Evolutionary conservation across 78 protist species (phyloP), one percentile per base, ranked within the genome.

Genomic region (Bodo saltans): DNA sequence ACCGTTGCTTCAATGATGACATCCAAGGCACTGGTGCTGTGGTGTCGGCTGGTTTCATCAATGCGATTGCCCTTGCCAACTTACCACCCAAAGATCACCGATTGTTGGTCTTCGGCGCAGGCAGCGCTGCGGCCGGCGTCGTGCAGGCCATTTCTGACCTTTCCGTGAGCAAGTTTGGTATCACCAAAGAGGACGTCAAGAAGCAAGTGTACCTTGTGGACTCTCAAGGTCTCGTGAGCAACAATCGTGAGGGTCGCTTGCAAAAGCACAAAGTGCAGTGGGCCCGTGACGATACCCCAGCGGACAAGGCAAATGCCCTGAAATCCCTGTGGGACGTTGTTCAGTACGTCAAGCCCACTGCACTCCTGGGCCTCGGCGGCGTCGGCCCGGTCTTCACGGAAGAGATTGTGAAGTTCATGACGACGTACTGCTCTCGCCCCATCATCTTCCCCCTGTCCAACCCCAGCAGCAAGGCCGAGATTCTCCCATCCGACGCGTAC

Each of bases 1-100:
- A 76, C 81, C 79, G 83, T 29, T 93, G 94, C 86, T 97, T 97
- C 96, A 97, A 97, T 79, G 99, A 97, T 68, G 99, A 96, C 85
- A 97, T 96, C 60, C 98, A 98, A 84, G 98, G 97, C 72, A 92
- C 88, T 28, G 89, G 84, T 21, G 83, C 81, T 21, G 97, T 97
- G 8, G 72, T 91, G n/a, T 82, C 91, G 0, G 88, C 96, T 17
- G 96, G 95, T 42, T 34, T 95, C 78, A 32, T 94, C 70, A 89
- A 90, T 74, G 95, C 94, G 0, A 2, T 32, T 33, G 25, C n/a
- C 33, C 27, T 39, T 67, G 0, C 68, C 30, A 83, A 92, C n/a
- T 37, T 32, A 40, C 79, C 79, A 42, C 30, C 85, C 42, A 32
- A 3, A 23, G 88, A 94, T 27, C 94, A 94, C n/a, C 72, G 88